Evolutionary conservation across 805 yeast species (phyloP).

Genomic region (Phaffomyces thermotolerans): DNA sequence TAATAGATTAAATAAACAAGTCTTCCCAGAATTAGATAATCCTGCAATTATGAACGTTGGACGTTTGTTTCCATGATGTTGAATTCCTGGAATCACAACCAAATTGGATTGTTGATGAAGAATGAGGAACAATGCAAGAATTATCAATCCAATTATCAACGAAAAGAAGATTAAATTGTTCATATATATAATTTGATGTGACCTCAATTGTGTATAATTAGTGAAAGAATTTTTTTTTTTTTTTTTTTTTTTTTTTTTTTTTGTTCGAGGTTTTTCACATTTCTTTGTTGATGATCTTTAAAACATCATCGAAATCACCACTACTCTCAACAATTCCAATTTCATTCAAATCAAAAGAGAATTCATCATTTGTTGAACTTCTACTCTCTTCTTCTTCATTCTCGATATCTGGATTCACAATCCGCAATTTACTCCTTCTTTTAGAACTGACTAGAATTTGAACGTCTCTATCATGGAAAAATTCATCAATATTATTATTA

Average conservation of each 20-base stretch:
- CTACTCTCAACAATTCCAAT: conserved; percentile 13
- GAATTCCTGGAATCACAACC: conserved; percentile 12
- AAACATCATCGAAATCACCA: conserved; percentile 18
- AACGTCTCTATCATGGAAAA: conserved; percentile 50
- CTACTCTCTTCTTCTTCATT: background rate
- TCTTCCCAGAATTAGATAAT: conserved; percentile 59
- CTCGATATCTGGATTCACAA: conserved; percentile 50
- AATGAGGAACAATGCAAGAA: conserved; percentile 6
- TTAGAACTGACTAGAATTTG: conserved; percentile 66
- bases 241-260: too few species aligned
- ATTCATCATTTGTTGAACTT: background rate
- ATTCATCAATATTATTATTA: conserved; percentile 32
- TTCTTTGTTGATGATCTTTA: background rate
- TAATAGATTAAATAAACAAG: conserved; percentile 40
- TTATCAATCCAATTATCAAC: conserved; percentile 5
- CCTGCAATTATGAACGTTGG: conserved; percentile 64
- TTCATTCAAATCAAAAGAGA: conserved; percentile 2
- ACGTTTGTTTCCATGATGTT: conserved; percentile 21
- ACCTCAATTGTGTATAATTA: too few species aligned
- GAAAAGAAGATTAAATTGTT: background rate
- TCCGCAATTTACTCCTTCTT: conserved; percentile 50
- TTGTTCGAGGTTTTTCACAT: too few species aligned
- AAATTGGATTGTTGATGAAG: conserved; percentile 11
- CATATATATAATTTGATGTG: conserved; percentile 1
- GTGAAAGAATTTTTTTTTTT: too few species aligned